Conservation (phyloP, 1,284 basidiomycete species). For the Ganoderma multipileum region DNA sequence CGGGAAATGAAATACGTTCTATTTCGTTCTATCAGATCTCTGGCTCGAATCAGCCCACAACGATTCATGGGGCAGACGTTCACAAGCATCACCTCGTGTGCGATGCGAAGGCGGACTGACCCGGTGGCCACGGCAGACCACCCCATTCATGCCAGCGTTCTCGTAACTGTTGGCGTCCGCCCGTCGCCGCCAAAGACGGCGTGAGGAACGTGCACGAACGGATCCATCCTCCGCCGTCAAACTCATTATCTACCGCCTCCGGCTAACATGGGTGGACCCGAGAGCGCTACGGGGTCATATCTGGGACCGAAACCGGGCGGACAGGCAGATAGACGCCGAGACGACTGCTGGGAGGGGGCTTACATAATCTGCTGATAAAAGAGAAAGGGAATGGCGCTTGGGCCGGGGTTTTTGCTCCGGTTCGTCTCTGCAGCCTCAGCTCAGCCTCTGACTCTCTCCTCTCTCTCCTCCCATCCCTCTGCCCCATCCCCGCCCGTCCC, state of each 20-base stretch:
- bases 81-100: slow-evolving; percentile 38
- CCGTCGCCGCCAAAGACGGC: background rate
- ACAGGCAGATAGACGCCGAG: slow-evolving; percentile 22
- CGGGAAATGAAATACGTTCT: slow-evolving; percentile 29
- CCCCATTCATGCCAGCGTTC: slow-evolving; percentile 15
- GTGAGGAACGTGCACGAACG: background rate
- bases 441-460: slow-evolving; percentile 28
- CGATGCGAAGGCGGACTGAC: slow-evolving; percentile 25
- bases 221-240: background rate
- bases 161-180: slow-evolving; percentile 20
- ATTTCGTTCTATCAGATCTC: slow-evolving; percentile 33
- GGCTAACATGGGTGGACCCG: background rate
- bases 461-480: slow-evolving; percentile 18
- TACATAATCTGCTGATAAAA: slow-evolving; percentile 35
- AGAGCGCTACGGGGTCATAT: background rate
- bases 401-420: slow-evolving; percentile 34
- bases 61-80: slow-evolving; percentile 28
- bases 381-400: slow-evolving; percentile 30
- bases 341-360: slow-evolving; percentile 8
- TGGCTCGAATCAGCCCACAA: slow-evolving; percentile 25
- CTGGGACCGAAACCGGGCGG: slow-evolving; percentile 13
- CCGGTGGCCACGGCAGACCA: slow-evolving; percentile 29
- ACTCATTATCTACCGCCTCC: too few species aligned
- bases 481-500: slow-evolving; percentile 22
- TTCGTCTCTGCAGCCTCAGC: slow-evolving; percentile 27